A percentile compares a stretch with the other conserved stretches of the same genome.
These are phyloP conservation scores for Sphaerulina populicola DNA, from an alignment of 2,329 filamentous ascomycete genomes.

Conservation along the genomic window DNA sequence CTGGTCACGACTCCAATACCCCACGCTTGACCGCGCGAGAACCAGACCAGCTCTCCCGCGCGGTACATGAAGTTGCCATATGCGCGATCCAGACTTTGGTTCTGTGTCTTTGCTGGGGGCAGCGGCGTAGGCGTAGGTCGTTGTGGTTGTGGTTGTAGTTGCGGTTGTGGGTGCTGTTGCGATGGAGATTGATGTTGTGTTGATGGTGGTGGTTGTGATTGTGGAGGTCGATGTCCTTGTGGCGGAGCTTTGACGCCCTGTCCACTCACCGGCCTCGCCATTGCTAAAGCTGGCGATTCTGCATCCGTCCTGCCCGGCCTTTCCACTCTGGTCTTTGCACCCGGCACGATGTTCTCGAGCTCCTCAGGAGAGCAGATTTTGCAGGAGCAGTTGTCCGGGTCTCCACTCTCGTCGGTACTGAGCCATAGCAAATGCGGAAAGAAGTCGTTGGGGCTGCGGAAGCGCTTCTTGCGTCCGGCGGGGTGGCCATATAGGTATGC, in stretches of 20 bases:
- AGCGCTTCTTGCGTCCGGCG: slow-evolving; percentile 49
- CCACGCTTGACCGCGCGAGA: slow-evolving; percentile 46
- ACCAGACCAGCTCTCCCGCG: slow-evolving; percentile 51
- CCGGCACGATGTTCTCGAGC: slow-evolving; percentile 35
- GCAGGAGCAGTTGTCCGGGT: slow-evolving; percentile 50
- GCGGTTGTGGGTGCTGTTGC: slow-evolving; percentile 13
- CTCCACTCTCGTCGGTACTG: slow-evolving; percentile 44
- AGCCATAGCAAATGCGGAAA: slow-evolving; percentile 54
- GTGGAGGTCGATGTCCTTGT: slow-evolving; percentile 2
- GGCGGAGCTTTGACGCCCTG: slow-evolving; percentile 17
- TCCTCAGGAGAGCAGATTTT: slow-evolving; percentile 51
- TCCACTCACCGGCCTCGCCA: slow-evolving; percentile 11
- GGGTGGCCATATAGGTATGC: slow-evolving; percentile 55
- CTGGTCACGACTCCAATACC: slow-evolving; percentile 46
- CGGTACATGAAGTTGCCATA: slow-evolving; percentile 46
- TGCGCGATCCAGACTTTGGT: slow-evolving; percentile 45
- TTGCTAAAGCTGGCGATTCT: neutral
- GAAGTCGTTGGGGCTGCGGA: slow-evolving; percentile 52
- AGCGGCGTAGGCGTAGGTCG: slow-evolving; percentile 33
- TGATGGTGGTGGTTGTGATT: slow-evolving; percentile 3
- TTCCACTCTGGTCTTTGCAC: slow-evolving; percentile 17
- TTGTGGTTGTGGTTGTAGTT: slow-evolving; percentile 23
- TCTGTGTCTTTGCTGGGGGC: slow-evolving; percentile 35
- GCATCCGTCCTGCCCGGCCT: slow-evolving; percentile 19
- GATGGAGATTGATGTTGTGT: neutral